Percentiles rank a stretch among this genome's conserved stretches.
These are phyloP conservation scores for Talaromyces trachyspermus DNA, from an alignment of 495 filamentous ascomycete genomes.

Conservation along the genomic window DNA sequence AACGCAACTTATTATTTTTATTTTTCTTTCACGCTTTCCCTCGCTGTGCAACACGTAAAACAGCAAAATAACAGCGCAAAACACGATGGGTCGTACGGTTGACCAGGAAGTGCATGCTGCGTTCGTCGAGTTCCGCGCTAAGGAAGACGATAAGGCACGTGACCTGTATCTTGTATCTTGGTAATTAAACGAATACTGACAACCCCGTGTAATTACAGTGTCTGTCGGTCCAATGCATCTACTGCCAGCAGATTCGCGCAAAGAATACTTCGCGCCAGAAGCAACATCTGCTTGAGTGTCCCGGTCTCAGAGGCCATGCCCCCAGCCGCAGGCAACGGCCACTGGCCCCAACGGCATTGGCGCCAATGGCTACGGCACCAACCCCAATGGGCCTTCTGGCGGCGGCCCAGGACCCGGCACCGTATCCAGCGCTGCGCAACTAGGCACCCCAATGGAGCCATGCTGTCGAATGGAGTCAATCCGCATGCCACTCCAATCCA, in stretches of 20 bases:
- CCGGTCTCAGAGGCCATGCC: constrained; percentile 41
- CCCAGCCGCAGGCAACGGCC: constrained; percentile 33
- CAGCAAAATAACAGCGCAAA: constrained; percentile 7
- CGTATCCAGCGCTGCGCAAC: constrained; percentile 21
- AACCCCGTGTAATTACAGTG: constrained; percentile 31
- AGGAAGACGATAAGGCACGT: constrained; percentile 55
- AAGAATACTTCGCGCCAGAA: constrained; percentile 54
- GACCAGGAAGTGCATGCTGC: constrained; percentile 52
- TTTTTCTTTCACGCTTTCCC: not conserved
- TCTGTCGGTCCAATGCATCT: constrained; percentile 53
- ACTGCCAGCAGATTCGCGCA: constrained; percentile 50
- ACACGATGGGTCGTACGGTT: constrained; percentile 49
- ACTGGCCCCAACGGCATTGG: constrained; percentile 36
- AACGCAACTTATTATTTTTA: constrained; percentile 9
- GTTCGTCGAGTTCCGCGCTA: constrained; percentile 53
- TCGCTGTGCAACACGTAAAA: not conserved
- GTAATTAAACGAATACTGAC: constrained; percentile 35
- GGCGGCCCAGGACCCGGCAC: constrained; percentile 29
- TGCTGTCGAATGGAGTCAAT: constrained; percentile 42
- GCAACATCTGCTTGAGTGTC: constrained; percentile 49
- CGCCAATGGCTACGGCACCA: constrained; percentile 39
- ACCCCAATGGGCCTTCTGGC: constrained; percentile 34
- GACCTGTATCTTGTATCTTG: constrained; percentile 31
- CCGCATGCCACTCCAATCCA: constrained; percentile 39
- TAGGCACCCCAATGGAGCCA: constrained; percentile 31